Percentiles rank a stretch among this genome's conserved stretches.
Conservation (phyloP, 1,284 basidiomycete genomes). For the Puccinia coronata region DNA sequence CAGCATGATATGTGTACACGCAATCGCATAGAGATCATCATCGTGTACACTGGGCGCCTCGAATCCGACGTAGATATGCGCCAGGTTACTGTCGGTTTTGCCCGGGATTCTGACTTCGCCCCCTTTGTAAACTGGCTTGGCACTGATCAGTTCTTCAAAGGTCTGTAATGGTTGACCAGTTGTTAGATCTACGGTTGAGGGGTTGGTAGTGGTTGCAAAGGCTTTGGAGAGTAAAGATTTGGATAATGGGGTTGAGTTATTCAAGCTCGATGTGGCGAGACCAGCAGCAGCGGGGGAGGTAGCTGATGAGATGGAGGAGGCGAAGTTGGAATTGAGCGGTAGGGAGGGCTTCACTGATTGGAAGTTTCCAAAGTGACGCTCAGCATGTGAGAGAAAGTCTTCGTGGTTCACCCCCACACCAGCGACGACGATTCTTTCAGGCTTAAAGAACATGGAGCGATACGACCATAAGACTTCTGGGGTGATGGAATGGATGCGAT, state of each 20-base stretch:
- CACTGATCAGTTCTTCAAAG: slow-evolving; percentile 40
- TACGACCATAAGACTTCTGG: slow-evolving; percentile 31
- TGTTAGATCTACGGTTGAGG: slow-evolving; percentile 21
- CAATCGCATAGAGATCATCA: slow-evolving; percentile 44
- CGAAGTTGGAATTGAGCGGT: background rate
- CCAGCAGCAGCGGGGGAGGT: background rate
- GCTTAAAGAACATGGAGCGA: slow-evolving; percentile 38
- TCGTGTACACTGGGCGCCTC: slow-evolving; percentile 38
- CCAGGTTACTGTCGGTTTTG: slow-evolving; percentile 16
- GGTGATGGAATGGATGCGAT: slow-evolving; percentile 37
- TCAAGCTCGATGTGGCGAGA: background rate
- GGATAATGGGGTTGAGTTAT: background rate
- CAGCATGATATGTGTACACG: slow-evolving; percentile 47
- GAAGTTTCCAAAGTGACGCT: slow-evolving; percentile 39
- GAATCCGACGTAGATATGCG: slow-evolving; percentile 45
- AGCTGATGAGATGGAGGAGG: background rate
- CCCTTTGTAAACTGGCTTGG: slow-evolving; percentile 33
- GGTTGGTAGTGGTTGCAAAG: slow-evolving; percentile 19
- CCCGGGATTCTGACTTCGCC: slow-evolving; percentile 40
- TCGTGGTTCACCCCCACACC: slow-evolving; percentile 48
- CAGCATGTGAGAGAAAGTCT: slow-evolving; percentile 17
- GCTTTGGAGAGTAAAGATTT: slow-evolving; percentile 41
- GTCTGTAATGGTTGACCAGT: slow-evolving; percentile 31
- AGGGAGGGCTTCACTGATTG: slow-evolving; percentile 12
- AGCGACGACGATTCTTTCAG: slow-evolving; percentile 46